phyloP scores from a whole-genome alignment of 2,329 filamentous ascomycete genomes.

The Xylariaceae sp. region DNA sequence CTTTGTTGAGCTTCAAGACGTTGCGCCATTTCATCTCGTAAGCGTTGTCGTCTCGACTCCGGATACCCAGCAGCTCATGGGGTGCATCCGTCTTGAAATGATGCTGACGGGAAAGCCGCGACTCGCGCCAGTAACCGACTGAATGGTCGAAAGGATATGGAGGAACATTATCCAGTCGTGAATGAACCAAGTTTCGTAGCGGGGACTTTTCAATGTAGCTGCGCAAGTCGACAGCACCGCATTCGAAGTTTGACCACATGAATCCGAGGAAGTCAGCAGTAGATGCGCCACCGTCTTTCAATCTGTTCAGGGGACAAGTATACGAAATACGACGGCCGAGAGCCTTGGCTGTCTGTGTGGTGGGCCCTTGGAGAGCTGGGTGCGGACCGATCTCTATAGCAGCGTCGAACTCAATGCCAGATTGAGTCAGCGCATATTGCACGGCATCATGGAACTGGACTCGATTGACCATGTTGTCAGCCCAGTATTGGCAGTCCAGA shows the following conservation, averaged over 20 bases:
- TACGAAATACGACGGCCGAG: constrained; percentile 25
- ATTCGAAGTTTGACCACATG: constrained; percentile 28
- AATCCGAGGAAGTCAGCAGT: constrained; percentile 29
- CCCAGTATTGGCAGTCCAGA: constrained; percentile 37
- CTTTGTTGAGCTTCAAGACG: constrained; percentile 35
- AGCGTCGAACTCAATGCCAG: constrained; percentile 26
- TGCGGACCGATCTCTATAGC: constrained; percentile 33
- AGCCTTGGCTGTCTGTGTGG: constrained; percentile 24
- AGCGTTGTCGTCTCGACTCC: constrained; percentile 36
- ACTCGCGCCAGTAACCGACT: constrained; percentile 41
- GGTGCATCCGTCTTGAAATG: constrained; percentile 29
- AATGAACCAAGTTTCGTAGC: not conserved
- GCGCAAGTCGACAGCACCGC: constrained; percentile 14
- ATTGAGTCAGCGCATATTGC: constrained; percentile 21
- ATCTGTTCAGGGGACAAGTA: constrained; percentile 22
- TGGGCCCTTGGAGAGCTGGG: constrained; percentile 28
- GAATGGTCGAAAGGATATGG: constrained; percentile 48
- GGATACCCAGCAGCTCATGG: constrained; percentile 39
- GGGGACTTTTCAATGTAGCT: constrained; percentile 27
- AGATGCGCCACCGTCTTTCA: constrained; percentile 23
- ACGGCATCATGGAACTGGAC: constrained; percentile 40
- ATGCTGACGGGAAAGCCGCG: constrained; percentile 41
- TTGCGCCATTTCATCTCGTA: constrained; percentile 40
- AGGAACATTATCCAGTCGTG: constrained; percentile 34
- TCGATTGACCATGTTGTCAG: constrained; percentile 39